Evolutionary conservation across 768 basidiomycete genomes (phyloP), one percentile per base, ranked within the genome.

Genomic region (Suillus occidentalis): DNA sequence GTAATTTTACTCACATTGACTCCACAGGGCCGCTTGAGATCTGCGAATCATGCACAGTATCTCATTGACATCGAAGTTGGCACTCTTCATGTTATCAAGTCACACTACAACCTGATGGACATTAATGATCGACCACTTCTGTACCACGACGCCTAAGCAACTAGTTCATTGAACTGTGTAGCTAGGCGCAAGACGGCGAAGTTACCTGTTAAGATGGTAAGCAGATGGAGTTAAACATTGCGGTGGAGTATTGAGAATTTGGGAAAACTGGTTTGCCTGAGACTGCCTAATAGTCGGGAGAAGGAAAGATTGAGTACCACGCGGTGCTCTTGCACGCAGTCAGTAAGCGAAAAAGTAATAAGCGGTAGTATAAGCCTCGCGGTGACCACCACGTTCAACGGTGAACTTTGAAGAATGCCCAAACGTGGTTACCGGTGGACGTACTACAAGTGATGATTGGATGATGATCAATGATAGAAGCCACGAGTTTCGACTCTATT

Each of bases 401-500:
- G 53, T 55, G 53, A 55, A 55, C 53, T 55, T 55, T 55, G 16
- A 31, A 53, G 52, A 31, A 50, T 25, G 22, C 22, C 49, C 49
- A 25, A 50, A 53, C 18, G 28, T 20, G 52, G 52, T 31, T 20
- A 53, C 16, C 7, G 52, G 31, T 31, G 52, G 25, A 50, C 25
- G n/a, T 22, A 47, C 39, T 36, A 36, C 34, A 4, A 20, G 8
- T 43, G 42, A 47, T 47, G 20, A 45, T 45, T 47, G 45, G 28
- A 25, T 50, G 53, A 34, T 55, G 53, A 55, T 55, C 53, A 55
- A 36, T 55, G 53, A 55, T 55, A 12, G 53, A 55, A 55, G 53
- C 53, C 20, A 31, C 52, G 9, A 7, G 18, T 34, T 55, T 55
- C 12, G 18, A 34, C 28, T 31, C 34, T 8, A 36, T 36, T 36